Evolutionary conservation across 164 flowering plant species (phyloP).

Genomic region (Vitis rotundifolia): DNA sequence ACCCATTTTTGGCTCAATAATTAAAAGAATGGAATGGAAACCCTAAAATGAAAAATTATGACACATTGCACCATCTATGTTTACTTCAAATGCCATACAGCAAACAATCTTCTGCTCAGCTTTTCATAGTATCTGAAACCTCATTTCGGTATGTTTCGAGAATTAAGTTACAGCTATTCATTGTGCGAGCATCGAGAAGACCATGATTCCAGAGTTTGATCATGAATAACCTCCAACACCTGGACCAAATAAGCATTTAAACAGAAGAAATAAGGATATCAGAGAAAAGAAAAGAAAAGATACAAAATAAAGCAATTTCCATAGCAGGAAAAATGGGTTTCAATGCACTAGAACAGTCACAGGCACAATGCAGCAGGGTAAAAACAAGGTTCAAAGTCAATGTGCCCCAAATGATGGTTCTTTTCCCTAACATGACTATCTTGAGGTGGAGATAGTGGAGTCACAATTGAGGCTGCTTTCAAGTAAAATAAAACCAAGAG

Average conservation of each 20-base stretch:
- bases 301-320: neutral
- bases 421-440: too few relatives aligned
- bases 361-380: neutral
- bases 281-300: neutral
- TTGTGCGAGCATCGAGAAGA: conserved; percentile 82
- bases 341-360: neutral
- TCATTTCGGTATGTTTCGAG: conserved; percentile 47
- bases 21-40: neutral
- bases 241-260: conserved; percentile 24
- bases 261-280: neutral
- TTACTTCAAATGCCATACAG: too few relatives aligned
- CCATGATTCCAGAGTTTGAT: conserved; percentile 96
- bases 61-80: too few relatives aligned
- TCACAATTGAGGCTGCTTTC: too few relatives aligned
- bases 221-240: conserved; percentile 98
- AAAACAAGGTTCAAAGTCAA: too few relatives aligned
- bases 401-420: too few relatives aligned
- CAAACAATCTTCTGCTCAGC: conserved; percentile 3
- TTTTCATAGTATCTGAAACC: conserved; percentile 28
- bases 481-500: too few relatives aligned
- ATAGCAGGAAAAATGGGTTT: neutral
- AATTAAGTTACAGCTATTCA: conserved; percentile 77
- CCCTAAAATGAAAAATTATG: too few relatives aligned
- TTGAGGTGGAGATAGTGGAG: too few relatives aligned
- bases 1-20: conserved; percentile 1